Evolutionary conservation across 306 rosid genomes (phyloP).

Genomic region (Trifolium fragiferum): DNA sequence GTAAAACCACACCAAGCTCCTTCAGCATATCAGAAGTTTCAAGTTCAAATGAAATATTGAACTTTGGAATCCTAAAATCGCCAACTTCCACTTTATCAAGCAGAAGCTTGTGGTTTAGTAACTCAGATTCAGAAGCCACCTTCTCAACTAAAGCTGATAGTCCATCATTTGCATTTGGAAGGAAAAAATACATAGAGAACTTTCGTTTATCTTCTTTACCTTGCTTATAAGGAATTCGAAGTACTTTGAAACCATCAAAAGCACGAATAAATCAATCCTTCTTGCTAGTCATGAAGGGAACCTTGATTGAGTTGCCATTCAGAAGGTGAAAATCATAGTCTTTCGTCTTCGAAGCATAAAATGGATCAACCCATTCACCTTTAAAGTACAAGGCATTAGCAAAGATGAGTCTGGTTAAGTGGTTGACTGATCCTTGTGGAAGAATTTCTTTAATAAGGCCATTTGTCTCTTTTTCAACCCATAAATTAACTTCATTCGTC

Average conservation of each 20-base stretch:
- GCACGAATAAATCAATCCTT: neutral
- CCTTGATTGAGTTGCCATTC: neutral
- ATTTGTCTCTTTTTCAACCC: slow-evolving; percentile 76
- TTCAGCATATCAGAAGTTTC: neutral
- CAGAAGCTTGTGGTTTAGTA: neutral
- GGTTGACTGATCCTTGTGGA: slow-evolving; percentile 61
- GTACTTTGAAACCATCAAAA: neutral
- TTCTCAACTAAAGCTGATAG: neutral
- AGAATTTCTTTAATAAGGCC: slow-evolving; percentile 73
- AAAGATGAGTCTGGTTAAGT: slow-evolving; percentile 60
- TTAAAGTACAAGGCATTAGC: slow-evolving; percentile 86
- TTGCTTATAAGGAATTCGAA: neutral
- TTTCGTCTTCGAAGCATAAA: slow-evolving; percentile 61
- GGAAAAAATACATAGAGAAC: neutral
- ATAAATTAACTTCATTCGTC: slow-evolving; percentile 66
- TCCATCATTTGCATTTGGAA: neutral
- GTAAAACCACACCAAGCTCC: neutral
- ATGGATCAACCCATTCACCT: slow-evolving; percentile 72
- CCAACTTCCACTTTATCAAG: neutral
- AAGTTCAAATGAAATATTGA: neutral
- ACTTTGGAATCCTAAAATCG: neutral
- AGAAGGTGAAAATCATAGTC: slow-evolving; percentile 59
- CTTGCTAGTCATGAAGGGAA: neutral
- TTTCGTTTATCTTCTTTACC: neutral
- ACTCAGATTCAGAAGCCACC: neutral